Conservation (phyloP, 257 asterid species). For the Rauvolfia tetraphylla region DNA sequence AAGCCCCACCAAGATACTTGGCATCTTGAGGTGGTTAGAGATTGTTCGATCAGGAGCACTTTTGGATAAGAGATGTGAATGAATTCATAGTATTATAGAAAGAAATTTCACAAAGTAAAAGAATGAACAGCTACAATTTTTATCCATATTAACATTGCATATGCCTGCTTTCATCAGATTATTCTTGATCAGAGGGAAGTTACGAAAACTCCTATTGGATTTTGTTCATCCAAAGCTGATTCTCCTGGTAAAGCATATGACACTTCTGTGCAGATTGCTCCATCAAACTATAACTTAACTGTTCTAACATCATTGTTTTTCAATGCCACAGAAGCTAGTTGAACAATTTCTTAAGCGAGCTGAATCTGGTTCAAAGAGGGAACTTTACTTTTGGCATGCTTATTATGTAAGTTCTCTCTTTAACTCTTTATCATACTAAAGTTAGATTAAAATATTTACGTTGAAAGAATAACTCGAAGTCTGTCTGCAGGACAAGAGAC, state of each 20-base stretch:
- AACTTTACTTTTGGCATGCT: conserved; percentile 80
- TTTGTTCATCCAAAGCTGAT: conserved; percentile 72
- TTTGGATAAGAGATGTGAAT: neutral
- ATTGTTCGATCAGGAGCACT: neutral
- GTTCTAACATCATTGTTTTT: conserved; percentile 1
- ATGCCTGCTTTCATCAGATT: conserved; percentile 37
- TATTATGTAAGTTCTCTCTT: conserved; percentile 61
- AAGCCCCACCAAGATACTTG: neutral
- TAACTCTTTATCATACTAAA: conserved; percentile 5
- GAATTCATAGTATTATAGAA: neutral
- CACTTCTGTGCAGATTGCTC: neutral
- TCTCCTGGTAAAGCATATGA: conserved; percentile 55
- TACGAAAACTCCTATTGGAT: conserved; percentile 58
- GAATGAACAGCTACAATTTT: neutral
- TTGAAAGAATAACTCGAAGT: conserved; percentile 10
- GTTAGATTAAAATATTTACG: neutral
- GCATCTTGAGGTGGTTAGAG: neutral
- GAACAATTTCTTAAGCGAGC: conserved; percentile 53
- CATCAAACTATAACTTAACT: neutral
- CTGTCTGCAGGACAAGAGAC: conserved; percentile 73
- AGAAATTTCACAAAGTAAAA: neutral
- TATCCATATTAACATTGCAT: neutral
- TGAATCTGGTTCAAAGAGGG: conserved; percentile 50
- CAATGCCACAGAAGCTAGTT: conserved; percentile 58
- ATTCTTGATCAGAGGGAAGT: conserved; percentile 53